These are phyloP conservation scores for Cavenderia fasciculata DNA, from an alignment of 78 protist species.

Conservation along the genomic window DNA sequence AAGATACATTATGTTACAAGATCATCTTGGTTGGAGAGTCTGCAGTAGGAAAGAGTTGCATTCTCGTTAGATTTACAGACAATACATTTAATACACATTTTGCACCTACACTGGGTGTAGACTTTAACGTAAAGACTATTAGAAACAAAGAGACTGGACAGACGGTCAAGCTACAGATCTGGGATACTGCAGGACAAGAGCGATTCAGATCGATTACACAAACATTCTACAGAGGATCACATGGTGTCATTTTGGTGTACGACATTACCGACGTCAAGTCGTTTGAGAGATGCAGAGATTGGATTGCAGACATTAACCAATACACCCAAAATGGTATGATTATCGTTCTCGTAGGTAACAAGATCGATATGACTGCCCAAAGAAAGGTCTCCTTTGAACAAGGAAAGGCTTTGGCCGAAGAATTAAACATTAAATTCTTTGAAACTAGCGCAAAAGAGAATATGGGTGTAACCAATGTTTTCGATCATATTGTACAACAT, in stretches of 20 bases:
- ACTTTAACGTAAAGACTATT: conserved; percentile 71
- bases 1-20: conserved; percentile 64
- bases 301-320: conserved; percentile 64
- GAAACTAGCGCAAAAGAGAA: conserved; percentile 69
- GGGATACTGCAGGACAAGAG: conserved; percentile 92
- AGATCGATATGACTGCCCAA: conserved; percentile 40
- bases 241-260: conserved; percentile 32
- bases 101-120: conserved; percentile 70
- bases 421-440: conserved; percentile 40
- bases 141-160: conserved; percentile 73
- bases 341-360: conserved; percentile 67
- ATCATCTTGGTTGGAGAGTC: conserved; percentile 74
- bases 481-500: conserved; percentile 67
- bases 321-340: conserved; percentile 65
- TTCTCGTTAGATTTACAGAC: conserved; percentile 72
- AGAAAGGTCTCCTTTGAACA: conserved; percentile 59
- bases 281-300: conserved; percentile 47
- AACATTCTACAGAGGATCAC: conserved; percentile 66
- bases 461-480: conserved; percentile 54
- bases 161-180: conserved; percentile 55
- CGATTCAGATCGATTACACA: conserved; percentile 87
- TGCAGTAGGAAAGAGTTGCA: conserved; percentile 67
- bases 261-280: conserved; percentile 61
- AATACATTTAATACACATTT: conserved; percentile 53
- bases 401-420: conserved; percentile 60